Evolutionary conservation across 2,329 filamentous ascomycete genomes (phyloP).

Genomic region (Colletotrichum melonis): DNA sequence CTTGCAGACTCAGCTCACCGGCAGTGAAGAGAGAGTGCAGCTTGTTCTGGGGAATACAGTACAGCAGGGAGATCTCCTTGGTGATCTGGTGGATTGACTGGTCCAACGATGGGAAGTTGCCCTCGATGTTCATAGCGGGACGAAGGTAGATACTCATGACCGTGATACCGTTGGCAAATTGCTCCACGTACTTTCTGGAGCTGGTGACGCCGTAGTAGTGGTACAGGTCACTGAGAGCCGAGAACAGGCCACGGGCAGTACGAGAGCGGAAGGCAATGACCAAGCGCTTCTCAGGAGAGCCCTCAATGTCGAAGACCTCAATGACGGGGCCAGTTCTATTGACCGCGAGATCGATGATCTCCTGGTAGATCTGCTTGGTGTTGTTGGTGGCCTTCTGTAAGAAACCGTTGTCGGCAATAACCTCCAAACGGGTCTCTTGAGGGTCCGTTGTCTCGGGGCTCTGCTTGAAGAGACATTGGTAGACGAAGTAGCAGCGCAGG

Average conservation of each 20-base stretch:
- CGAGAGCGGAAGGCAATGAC: slow-evolving; percentile 95
- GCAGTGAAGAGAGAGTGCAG: slow-evolving; percentile 90
- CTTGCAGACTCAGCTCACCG: slow-evolving; percentile 89
- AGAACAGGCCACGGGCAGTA: slow-evolving; percentile 93
- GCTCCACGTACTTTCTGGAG: slow-evolving; percentile 96
- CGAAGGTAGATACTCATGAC: slow-evolving; percentile 96
- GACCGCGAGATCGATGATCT: slow-evolving; percentile 89
- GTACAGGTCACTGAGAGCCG: slow-evolving; percentile 93
- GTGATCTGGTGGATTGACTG: slow-evolving; percentile 98
- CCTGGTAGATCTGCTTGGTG: slow-evolving; percentile 95
- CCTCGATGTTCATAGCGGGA: slow-evolving; percentile 70
- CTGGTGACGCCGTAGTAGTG: slow-evolving; percentile 99
- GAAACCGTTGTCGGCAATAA: slow-evolving; percentile 94
- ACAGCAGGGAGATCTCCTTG: slow-evolving; percentile 96
- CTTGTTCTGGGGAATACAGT: slow-evolving; percentile 98
- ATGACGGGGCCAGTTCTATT: slow-evolving; percentile 92
- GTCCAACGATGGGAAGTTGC: slow-evolving; percentile 81
- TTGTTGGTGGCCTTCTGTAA: slow-evolving; percentile 95
- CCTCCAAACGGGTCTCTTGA: slow-evolving; percentile 87
- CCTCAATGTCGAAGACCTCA: slow-evolving; percentile 96
- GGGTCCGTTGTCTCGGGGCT: slow-evolving; percentile 75
- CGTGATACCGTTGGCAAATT: slow-evolving; percentile 98
- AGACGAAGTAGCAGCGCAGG: slow-evolving; percentile 97
- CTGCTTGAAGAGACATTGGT: slow-evolving; percentile 92
- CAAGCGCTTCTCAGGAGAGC: slow-evolving; percentile 89